Percentiles rank a stretch among this genome's conserved stretches.
Conservation (phyloP, 768 basidiomycete species). For the Rhizopogon vinicolor region DNA sequence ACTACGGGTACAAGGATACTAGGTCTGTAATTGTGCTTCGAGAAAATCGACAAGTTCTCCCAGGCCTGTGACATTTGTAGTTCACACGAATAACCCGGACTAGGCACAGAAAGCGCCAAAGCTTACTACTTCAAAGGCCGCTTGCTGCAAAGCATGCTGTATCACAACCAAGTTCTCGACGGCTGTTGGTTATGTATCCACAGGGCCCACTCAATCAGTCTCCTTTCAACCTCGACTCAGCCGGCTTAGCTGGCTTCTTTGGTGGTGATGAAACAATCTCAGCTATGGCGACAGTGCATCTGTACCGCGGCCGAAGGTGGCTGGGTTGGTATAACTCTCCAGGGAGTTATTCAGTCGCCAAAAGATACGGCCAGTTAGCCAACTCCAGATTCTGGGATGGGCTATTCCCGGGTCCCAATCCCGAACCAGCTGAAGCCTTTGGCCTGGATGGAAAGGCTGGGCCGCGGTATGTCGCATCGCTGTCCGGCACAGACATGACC, state of each 20-base stretch:
- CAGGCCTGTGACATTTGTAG: background rate
- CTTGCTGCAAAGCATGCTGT: background rate
- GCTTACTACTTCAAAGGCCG: too few species aligned
- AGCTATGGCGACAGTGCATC: conserved; percentile 31
- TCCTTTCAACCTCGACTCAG: conserved; percentile 19
- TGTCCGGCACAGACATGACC: conserved; percentile 25
- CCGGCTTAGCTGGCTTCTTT: conserved; percentile 31
- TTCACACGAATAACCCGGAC: too few species aligned
- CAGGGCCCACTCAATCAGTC: conserved; percentile 2
- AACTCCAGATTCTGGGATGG: conserved; percentile 25
- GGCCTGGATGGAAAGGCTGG: conserved; percentile 24
- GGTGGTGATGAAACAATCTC: conserved; percentile 34
- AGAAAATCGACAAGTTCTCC: too few species aligned
- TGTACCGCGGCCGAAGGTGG: conserved; percentile 27
- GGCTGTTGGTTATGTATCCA: background rate
- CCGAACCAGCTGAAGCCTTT: conserved; percentile 22
- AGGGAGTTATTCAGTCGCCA: conserved; percentile 30
- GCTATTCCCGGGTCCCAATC: conserved; percentile 25
- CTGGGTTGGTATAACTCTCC: conserved; percentile 35
- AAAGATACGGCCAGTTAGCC: conserved; percentile 25
- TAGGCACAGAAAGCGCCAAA: too few species aligned
- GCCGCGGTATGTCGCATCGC: conserved; percentile 18
- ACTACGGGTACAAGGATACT: too few species aligned
- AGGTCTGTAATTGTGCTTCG: too few species aligned
- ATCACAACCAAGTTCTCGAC: background rate